Conservation (phyloP, 352 stramenopile genomes). For the Phytopythium kandeliae region DNA sequence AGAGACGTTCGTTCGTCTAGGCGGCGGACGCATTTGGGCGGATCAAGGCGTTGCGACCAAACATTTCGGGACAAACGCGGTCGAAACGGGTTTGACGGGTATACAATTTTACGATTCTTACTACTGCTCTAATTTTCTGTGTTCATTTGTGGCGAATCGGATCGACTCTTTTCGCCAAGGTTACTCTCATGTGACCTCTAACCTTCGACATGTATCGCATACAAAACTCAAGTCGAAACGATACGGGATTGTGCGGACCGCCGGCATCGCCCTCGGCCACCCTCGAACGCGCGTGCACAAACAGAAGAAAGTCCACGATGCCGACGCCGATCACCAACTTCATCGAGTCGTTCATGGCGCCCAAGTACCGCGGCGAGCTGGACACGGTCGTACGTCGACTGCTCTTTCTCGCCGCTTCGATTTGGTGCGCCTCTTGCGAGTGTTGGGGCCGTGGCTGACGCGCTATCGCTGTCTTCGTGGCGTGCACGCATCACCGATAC, state of each 20-base stretch:
- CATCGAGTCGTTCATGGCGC: constrained; percentile 66
- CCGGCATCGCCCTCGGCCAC: neutral
- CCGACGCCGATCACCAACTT: constrained; percentile 61
- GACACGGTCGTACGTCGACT: constrained; percentile 33
- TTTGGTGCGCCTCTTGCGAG: neutral
- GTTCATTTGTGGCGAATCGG: too few relatives aligned
- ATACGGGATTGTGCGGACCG: neutral
- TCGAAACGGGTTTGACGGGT: neutral
- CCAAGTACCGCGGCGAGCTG: constrained; percentile 39
- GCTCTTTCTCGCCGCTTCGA: neutral
- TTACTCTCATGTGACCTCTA: too few relatives aligned
- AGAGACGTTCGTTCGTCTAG: too few relatives aligned
- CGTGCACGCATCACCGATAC: too few relatives aligned
- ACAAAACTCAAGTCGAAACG: too few relatives aligned
- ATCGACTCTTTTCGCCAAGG: too few relatives aligned
- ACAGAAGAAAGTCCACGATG: constrained; percentile 30
- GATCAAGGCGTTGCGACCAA: too few relatives aligned
- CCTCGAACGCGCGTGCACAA: neutral
- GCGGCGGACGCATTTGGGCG: too few relatives aligned
- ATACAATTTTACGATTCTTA: too few relatives aligned
- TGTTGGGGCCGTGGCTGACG: neutral
- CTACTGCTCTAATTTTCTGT: too few relatives aligned
- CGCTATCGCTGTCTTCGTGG: neutral
- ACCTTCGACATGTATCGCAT: too few relatives aligned
- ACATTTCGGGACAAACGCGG: too few relatives aligned